phyloP scores from a whole-genome alignment of 73 alveolate species.

The Blepharisma stoltei region DNA sequence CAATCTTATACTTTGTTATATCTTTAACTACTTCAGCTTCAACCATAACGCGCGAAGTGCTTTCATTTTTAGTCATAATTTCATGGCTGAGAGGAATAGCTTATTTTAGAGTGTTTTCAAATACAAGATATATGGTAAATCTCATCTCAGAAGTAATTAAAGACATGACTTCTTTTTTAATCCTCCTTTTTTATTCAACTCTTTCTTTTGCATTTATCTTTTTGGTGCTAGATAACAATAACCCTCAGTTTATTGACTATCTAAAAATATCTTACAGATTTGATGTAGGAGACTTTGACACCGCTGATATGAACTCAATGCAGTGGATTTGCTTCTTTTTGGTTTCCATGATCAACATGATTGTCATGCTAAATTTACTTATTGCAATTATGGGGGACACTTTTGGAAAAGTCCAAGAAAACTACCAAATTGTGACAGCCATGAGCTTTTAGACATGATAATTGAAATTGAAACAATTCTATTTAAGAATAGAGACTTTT shows the following conservation, averaged over 20 bases:
- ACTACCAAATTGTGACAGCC: background rate
- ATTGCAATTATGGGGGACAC: constrained; percentile 25
- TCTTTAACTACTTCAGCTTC: background rate
- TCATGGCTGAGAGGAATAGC: constrained; percentile 28
- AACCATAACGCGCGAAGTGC: background rate
- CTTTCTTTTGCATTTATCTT: constrained; percentile 22
- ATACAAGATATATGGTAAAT: constrained; percentile 6
- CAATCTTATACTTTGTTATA: background rate
- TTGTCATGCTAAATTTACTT: constrained; percentile 6
- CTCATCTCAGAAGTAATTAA: constrained; percentile 10
- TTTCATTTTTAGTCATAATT: background rate
- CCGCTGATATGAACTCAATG: background rate
- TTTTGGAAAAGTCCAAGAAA: constrained; percentile 24
- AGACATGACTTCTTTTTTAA: constrained; percentile 12
- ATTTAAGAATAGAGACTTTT: background rate
- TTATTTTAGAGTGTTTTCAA: constrained; percentile 23
- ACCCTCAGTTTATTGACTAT: constrained; percentile 8
- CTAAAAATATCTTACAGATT: background rate
- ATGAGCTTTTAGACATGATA: constrained; percentile 14
- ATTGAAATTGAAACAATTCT: constrained; percentile 16
- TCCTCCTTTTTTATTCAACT: background rate
- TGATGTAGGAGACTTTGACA: constrained; percentile 22
- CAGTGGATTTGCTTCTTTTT: constrained; percentile 11
- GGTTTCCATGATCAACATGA: background rate
- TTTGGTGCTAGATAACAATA: background rate